Conservation (phyloP, 2,329 filamentous ascomycete genomes). For the Pseudogymnoascus sp. region DNA sequence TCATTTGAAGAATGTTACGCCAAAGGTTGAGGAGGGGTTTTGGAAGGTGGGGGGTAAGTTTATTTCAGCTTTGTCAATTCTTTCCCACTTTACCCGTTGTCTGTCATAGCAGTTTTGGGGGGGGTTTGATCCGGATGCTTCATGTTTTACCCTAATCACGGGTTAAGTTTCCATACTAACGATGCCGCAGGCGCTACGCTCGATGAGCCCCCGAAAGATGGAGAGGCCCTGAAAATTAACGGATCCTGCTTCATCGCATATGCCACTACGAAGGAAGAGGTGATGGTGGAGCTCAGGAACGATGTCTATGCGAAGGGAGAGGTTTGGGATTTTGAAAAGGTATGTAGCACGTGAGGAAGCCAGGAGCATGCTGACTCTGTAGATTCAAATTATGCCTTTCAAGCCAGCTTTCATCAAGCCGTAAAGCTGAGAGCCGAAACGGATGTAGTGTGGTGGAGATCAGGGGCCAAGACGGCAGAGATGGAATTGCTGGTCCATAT, state of each 20-base stretch:
- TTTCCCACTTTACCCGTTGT: background rate
- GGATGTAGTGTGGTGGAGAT: background rate
- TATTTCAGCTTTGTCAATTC: background rate
- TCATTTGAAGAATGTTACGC: constrained; percentile 38
- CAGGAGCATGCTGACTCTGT: background rate
- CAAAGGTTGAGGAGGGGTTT: constrained; percentile 44
- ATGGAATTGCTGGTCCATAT: background rate
- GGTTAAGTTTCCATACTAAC: background rate
- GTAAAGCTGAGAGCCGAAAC: background rate
- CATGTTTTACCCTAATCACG: background rate
- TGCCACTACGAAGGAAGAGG: constrained; percentile 62
- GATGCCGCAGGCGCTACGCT: constrained; percentile 52
- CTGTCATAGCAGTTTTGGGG: background rate
- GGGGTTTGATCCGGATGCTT: background rate
- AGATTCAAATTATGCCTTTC: constrained; percentile 11
- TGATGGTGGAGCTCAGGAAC: constrained; percentile 54
- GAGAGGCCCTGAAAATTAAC: constrained; percentile 54
- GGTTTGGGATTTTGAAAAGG: constrained; percentile 75
- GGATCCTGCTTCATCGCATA: constrained; percentile 63
- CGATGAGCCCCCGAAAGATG: constrained; percentile 55
- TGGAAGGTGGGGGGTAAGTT: constrained; percentile 57
- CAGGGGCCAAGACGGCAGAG: background rate
- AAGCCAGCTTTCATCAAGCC: constrained; percentile 10
- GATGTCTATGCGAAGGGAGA: constrained; percentile 66
- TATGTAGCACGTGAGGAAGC: constrained; percentile 21